Evolutionary conservation across 2,329 filamentous ascomycete species (phyloP).

Genomic region (Paracorniculantispora psalliotae): DNA sequence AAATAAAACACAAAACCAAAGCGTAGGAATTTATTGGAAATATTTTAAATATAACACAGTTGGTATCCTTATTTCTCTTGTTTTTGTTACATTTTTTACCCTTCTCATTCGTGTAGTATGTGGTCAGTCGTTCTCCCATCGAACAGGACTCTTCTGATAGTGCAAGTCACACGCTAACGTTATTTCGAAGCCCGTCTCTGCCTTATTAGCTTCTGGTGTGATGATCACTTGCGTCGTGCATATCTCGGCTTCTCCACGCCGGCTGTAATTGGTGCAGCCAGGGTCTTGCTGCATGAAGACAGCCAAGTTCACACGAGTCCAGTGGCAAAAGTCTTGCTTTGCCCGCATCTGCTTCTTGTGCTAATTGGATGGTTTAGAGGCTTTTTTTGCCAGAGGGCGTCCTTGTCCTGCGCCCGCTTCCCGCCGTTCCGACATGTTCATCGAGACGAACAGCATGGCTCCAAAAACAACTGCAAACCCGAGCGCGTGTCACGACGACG

Average conservation of each 20-base stretch:
- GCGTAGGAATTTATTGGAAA: no score
- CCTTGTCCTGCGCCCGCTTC: neutral
- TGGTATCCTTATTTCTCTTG: no score
- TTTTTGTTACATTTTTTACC: no score
- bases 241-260: conserved; percentile 8
- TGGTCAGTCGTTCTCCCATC: no score
- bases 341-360: neutral
- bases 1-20: no score
- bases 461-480: neutral
- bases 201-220: neutral
- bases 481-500: neutral
- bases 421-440: neutral
- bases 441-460: neutral
- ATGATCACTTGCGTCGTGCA: conserved; percentile 7
- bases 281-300: conserved; percentile 1
- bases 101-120: no score
- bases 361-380: neutral
- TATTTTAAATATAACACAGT: no score
- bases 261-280: conserved; percentile 3
- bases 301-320: neutral
- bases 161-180: no score
- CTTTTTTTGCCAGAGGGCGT: neutral
- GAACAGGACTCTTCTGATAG: no score
- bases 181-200: no score
- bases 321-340: neutral